phyloP scores from a whole-genome alignment of 2,329 filamentous ascomycete species.

The Ceratocystis eucalypticola region DNA sequence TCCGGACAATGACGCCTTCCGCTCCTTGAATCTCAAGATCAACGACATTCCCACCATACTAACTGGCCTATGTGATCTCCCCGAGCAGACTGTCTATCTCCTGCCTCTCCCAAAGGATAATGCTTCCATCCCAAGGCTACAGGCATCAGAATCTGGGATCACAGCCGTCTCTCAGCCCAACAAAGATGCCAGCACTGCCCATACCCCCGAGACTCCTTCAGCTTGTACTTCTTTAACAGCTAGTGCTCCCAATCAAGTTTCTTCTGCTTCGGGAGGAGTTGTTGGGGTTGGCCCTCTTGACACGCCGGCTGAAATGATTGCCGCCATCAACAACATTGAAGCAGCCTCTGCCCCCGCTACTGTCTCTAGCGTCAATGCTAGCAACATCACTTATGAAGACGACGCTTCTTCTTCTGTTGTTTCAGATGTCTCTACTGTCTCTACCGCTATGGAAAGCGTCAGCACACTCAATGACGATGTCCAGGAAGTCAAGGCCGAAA shows the following conservation, averaged over 20 bases:
- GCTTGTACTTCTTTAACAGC: constrained; percentile 12
- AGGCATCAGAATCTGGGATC: constrained; percentile 12
- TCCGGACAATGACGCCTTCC: constrained; percentile 76
- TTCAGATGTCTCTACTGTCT: constrained; percentile 35
- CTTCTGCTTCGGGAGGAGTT: neutral
- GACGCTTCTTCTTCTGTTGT: constrained; percentile 2
- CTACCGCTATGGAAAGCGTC: constrained; percentile 29
- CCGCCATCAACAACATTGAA: constrained; percentile 17
- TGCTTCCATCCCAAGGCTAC: constrained; percentile 20
- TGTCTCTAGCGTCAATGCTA: neutral
- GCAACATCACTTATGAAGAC: neutral
- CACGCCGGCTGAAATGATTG: constrained; percentile 18
- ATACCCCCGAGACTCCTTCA: constrained; percentile 20
- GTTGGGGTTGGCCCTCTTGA: constrained; percentile 13
- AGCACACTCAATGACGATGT: constrained; percentile 10
- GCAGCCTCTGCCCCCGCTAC: neutral
- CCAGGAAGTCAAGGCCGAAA: constrained; percentile 15
- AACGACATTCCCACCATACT: constrained; percentile 60
- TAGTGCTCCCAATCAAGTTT: constrained; percentile 3
- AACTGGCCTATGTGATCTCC: constrained; percentile 53
- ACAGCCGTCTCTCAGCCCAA: neutral
- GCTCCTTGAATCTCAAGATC: constrained; percentile 63
- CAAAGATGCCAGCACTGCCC: neutral
- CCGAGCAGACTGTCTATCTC: constrained; percentile 53
- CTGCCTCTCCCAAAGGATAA: constrained; percentile 36